Percentiles rank a stretch among this genome's conserved stretches.
phyloP scores from a whole-genome alignment of 1,284 basidiomycete species.

The Ganoderma boninense region DNA sequence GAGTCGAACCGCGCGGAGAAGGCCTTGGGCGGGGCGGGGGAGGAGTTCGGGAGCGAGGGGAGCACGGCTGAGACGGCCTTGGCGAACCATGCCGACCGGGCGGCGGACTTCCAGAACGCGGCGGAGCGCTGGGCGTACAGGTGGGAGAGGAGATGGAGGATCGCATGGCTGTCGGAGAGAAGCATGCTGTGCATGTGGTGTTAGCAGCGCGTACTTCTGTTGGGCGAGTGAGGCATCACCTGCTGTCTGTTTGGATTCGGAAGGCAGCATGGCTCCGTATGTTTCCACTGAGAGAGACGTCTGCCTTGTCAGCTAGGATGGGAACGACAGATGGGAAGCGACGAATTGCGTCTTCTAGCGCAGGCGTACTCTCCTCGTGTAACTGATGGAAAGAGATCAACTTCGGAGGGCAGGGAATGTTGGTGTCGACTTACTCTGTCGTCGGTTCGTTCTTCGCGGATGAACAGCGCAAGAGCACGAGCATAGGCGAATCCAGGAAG shows the following conservation, averaged over 20 bases:
- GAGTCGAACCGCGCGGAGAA: slow-evolving; percentile 56
- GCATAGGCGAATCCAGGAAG: slow-evolving; percentile 87
- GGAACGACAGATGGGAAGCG: slow-evolving; percentile 85
- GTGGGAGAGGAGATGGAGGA: slow-evolving; percentile 79
- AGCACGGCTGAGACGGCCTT: slow-evolving; percentile 51
- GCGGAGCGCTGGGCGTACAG: slow-evolving; percentile 84
- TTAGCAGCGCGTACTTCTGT: not conserved
- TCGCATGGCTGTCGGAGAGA: slow-evolving; percentile 41
- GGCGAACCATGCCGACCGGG: slow-evolving; percentile 75
- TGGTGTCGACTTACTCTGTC: slow-evolving; percentile 49
- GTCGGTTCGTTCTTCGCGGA: slow-evolving; percentile 60
- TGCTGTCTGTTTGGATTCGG: slow-evolving; percentile 71
- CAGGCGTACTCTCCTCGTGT: slow-evolving; percentile 67
- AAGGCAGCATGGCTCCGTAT: slow-evolving; percentile 71
- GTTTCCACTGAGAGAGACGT: slow-evolving; percentile 66
- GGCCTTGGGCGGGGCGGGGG: slow-evolving; percentile 44
- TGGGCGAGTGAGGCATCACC: slow-evolving; percentile 47
- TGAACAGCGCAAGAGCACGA: slow-evolving; percentile 74
- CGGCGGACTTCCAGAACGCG: slow-evolving; percentile 82
- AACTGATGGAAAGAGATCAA: slow-evolving; percentile 43
- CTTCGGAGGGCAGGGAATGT: not conserved
- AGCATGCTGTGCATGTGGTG: slow-evolving; percentile 16
- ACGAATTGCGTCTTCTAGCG: slow-evolving; percentile 75
- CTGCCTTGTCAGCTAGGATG: slow-evolving; percentile 85
- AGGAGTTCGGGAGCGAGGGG: slow-evolving; percentile 43